Conservation (phyloP, 2,329 filamentous ascomycete genomes). For the Alternaria incomplexa region DNA sequence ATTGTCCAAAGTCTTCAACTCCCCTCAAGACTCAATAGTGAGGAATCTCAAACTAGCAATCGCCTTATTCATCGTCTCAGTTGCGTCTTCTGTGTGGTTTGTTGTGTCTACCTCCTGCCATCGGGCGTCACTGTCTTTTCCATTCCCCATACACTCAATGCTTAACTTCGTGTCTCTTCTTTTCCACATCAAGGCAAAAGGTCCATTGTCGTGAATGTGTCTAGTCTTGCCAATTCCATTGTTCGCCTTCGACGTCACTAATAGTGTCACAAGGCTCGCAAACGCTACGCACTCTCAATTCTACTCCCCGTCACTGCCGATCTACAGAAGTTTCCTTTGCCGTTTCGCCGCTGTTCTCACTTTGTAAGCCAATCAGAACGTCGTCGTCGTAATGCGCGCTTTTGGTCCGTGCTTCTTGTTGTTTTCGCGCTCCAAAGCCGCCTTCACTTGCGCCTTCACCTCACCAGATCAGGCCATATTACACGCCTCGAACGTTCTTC, state of each 20-base stretch:
- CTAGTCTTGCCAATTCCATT: not conserved
- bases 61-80: not conserved
- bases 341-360: not conserved
- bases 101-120: not conserved
- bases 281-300: not conserved
- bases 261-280: not conserved
- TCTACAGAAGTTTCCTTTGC: not conserved
- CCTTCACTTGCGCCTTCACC: not conserved
- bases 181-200: not conserved
- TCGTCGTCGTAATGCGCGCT: not conserved
- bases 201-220: not conserved
- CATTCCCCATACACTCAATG: not conserved
- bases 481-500: not conserved
- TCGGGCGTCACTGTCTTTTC: not conserved
- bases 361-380: not conserved
- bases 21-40: not conserved
- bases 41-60: not conserved
- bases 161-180: not conserved
- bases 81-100: not conserved
- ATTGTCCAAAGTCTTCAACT: not conserved
- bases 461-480: not conserved
- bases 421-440: not conserved
- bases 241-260: not conserved
- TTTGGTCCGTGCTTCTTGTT: not conserved
- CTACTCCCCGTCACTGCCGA: not conserved